Conservation (phyloP, 148 eudicot genomes). For the Arbutus unedo region DNA sequence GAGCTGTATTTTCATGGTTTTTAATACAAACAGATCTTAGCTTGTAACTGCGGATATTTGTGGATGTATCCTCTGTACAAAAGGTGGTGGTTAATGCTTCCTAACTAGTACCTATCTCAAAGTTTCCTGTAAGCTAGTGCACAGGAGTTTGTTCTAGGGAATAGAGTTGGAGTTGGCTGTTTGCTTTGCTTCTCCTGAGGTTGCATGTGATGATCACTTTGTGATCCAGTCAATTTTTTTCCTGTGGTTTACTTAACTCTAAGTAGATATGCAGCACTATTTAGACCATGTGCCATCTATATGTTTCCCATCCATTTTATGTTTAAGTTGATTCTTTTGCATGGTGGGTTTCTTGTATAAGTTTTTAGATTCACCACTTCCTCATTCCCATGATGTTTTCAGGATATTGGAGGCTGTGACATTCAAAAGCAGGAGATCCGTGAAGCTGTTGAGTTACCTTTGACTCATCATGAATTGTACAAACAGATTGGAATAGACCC, state of each 20-base stretch:
- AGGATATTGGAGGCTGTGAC: constrained; percentile 98
- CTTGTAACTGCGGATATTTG: background rate
- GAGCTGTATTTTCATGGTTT: background rate
- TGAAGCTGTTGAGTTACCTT: constrained; percentile 93
- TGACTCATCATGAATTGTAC: constrained; percentile 89
- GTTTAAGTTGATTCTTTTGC: background rate
- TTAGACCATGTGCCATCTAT: background rate
- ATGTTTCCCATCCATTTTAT: background rate
- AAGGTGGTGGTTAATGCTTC: no score
- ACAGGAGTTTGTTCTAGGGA: background rate
- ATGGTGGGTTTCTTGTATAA: background rate
- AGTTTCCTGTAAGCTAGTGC: background rate
- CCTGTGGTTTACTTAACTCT: background rate
- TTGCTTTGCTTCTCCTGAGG: constrained; percentile 2
- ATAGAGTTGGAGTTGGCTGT: background rate
- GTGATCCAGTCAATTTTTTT: background rate
- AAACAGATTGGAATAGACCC: constrained; percentile 93
- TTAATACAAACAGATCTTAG: background rate
- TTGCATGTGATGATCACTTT: background rate
- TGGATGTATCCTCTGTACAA: background rate
- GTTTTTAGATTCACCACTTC: background rate
- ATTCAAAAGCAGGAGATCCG: constrained; percentile 96
- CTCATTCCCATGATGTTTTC: constrained; percentile 4
- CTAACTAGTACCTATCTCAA: background rate
- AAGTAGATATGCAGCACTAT: background rate